Evolutionary conservation across 2,329 filamentous ascomycete genomes (phyloP), one percentile per base, ranked within the genome.

Genomic region (Aspergillus oerlinghausenensis): DNA sequence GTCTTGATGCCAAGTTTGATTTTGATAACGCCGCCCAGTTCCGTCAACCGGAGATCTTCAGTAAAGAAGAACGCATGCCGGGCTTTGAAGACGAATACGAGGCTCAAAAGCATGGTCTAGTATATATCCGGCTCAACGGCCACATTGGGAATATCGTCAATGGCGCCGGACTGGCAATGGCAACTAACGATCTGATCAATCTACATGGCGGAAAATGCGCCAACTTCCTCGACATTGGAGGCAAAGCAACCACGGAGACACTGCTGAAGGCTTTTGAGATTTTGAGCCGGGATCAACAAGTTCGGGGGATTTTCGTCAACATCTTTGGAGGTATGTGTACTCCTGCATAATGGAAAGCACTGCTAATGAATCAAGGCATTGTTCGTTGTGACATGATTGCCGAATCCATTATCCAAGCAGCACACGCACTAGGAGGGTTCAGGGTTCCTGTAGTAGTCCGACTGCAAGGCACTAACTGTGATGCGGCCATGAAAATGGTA

Each of bases 371-470:
- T 3, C n/a, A 3, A 80, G 79, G 79, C 0, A 78, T 81, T 17
- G 79, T 77, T 1, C 72, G 73, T 38, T 80, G 79, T 32, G 78
- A 80, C 57, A 81, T 81, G 79, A 79, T 82, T 60, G 79, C 79
- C 9, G 74, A 79, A 62, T 77, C 78, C 8, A 79, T 81, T 53
- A 70, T 81, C 21, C 71, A 70, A 0, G 79, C 79, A 1, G 73
- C 73, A 2, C 63, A 59, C 4, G 65, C 75, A 25, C 65, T 76
- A 28, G 73, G 72, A 5, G 63, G 67, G 4, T 68, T 79, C 26
- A 64, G 63, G 2, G 67, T 80, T 3, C 79, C 78, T 0, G 71
- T 80, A 21, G 77, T 81, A 0, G 76, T 79, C 17, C 69, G 79
- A 7, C 63, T 81, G 1, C 79, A 81, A 56, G 79, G 79, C 1